Evolutionary conservation across 306 rosid genomes (phyloP), one percentile per base, ranked within the genome.

Genomic region (Casuarina glauca): DNA sequence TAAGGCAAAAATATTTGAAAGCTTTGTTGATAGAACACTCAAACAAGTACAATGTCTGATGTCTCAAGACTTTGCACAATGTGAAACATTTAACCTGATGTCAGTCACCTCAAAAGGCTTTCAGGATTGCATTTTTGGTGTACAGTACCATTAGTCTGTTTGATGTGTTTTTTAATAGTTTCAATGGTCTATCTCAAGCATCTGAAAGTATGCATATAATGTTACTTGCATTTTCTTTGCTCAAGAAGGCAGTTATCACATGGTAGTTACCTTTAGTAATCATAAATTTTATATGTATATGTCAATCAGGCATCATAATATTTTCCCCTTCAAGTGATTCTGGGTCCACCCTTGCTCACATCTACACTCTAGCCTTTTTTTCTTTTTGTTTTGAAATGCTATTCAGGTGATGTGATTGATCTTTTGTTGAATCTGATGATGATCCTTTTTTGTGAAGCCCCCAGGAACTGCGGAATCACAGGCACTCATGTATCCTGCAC

Each of bases 381-480:
- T 9, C 32, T 15, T 36, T 49, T 9, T 71, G 39, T 32, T 26
- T 43, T 67, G 42, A 41, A 41, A 16, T 67, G 49, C 15, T 67
- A 41, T 11, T 41, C 35, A 15, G 70, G 49, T 74, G 54, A 35
- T 20, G 43, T 78, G 68, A 60, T 57, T 57, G 58, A 16, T 8
- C 48, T 52, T 74, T 4, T 53, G 10, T 53, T 60, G 60, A 61
- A 49, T 80, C 80, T 88, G 75, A 83, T 75, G 66, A 57, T 76
- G 52, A 70, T 78, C 45, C 81, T 82, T 85, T 85, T 74, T 87
- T 84, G 79, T 51, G 79, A 85, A 94, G 98, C 98, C 98, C 87
- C 98, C 98, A 82, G 98, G 98, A 92, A 88, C 97, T 82, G 88
- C 96, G 1, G 98, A 95, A 80, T 85, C 97, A 68, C 98, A 95